A percentile compares a stretch with the other conserved stretches of the same genome.
Evolutionary conservation across 805 yeast species (phyloP).

Genomic region (Danielia oregonensis): DNA sequence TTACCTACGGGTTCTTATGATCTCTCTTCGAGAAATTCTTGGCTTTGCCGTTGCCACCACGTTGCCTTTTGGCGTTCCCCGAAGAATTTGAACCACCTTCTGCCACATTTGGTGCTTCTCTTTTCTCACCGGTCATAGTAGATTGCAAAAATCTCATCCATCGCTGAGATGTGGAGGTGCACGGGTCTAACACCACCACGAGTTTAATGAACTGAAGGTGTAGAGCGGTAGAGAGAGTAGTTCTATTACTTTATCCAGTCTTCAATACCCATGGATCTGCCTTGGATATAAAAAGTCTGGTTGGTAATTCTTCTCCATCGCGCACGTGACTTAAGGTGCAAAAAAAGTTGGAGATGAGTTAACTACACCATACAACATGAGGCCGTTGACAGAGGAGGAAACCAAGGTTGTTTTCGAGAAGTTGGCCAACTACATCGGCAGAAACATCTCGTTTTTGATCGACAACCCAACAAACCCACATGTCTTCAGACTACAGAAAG

Average conservation of each 20-base stretch:
- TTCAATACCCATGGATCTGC: no score
- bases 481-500: constrained; percentile 93
- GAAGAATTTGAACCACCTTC: constrained; percentile 5
- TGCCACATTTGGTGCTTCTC: constrained; percentile 8
- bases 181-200: no score
- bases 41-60: constrained; percentile 4
- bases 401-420: constrained; percentile 95
- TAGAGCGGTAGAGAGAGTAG: no score
- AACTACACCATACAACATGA: constrained; percentile 45
- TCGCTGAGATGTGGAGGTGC: no score
- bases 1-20: constrained; percentile 54
- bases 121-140: constrained; percentile 12
- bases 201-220: no score
- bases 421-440: constrained; percentile 93
- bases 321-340: constrained; percentile 10
- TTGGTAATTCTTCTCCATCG: no score
- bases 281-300: no score
- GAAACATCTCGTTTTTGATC: constrained; percentile 84
- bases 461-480: constrained; percentile 86
- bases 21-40: constrained; percentile 20
- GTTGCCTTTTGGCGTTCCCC: constrained; percentile 6
- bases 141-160: not conserved
- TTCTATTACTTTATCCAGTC: no score
- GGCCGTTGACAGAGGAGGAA: constrained; percentile 95
- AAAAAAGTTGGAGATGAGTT: constrained; percentile 5